Evolutionary conservation across 352 stramenopile genomes (phyloP).

Genomic region (Thraustochytrium sp.): DNA sequence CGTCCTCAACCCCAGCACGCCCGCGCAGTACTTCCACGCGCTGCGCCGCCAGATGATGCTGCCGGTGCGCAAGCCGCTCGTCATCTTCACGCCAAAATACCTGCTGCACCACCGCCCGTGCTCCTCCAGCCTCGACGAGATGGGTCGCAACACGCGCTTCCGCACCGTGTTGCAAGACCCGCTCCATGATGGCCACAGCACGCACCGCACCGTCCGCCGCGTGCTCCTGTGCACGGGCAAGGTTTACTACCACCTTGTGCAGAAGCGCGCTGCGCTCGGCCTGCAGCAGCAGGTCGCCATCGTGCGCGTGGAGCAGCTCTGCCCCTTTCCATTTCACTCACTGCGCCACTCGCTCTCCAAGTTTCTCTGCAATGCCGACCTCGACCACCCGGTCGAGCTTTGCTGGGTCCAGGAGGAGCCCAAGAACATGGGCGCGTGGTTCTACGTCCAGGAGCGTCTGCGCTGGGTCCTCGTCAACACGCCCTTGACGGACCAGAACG

Average conservation of each 20-base stretch:
- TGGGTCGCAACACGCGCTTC: conserved; percentile 84
- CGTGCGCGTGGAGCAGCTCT: conserved; percentile 90
- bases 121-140: conserved; percentile 83
- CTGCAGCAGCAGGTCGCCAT: conserved; percentile 64
- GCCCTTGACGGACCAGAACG: background rate
- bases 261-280: conserved; percentile 63
- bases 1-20: conserved; percentile 71
- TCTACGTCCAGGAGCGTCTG: conserved; percentile 61
- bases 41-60: conserved; percentile 87
- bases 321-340: conserved; percentile 93
- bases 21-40: conserved; percentile 93
- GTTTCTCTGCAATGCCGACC: conserved; percentile 89
- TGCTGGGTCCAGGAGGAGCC: conserved; percentile 96
- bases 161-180: conserved; percentile 77
- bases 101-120: conserved; percentile 82
- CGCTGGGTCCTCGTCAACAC: conserved; percentile 14
- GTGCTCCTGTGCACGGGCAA: conserved; percentile 91
- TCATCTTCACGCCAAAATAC: conserved; percentile 92
- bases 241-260: conserved; percentile 91
- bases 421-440: conserved; percentile 99
- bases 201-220: conserved; percentile 56
- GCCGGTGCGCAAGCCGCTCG: conserved; percentile 92
- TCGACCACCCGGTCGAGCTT: conserved; percentile 65
- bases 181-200: conserved; percentile 60
- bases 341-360: conserved; percentile 72